Evolutionary conservation across 2,329 filamentous ascomycete species (phyloP), one percentile per base, ranked within the genome.

Genomic region (Scytalidium lignicola): DNA sequence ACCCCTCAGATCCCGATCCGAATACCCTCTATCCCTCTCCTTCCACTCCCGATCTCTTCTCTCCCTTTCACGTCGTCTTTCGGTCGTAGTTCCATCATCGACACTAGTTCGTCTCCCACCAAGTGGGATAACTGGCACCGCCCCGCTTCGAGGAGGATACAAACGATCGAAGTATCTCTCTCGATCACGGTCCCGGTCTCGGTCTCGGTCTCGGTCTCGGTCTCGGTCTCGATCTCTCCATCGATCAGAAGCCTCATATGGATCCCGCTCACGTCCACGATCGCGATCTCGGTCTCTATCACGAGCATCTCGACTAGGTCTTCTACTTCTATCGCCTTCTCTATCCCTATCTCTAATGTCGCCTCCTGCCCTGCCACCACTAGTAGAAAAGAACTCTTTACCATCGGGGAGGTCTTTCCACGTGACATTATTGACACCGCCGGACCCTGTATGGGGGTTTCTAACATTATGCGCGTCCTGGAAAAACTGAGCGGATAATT

Each of bases 391-490:
- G 23, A 53, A n/a, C 22, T 52, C 55, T 19, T 28, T 43, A 9
- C 42, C 46, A 44, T 57, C 55, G 6, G 55, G 26, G 10, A 43
- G 17, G 29, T 48, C 56, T 44, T 51, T 52, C 56, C 56, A 58
- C 12, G 52, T 19, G 1, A 57, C 45, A 48, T 55, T 55, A 41
- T 20, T 59, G 52, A 13, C 59, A 50, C 26, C 56, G 53, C 9
- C 54, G 46, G 18, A 67, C n/a, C n/a, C n/a, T n/a, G n/a, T n/a
- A 10, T 26, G 23, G 23, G 6, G 6, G 69, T 8, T 67, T 62
- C 21, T 73, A 70, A 10, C 69, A 15, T 70, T 71, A 49, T 68
- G 57, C 7, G 73, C 69, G 4, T 65, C 39, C 2, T 56, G 37
- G 26, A 64, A 23, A 21, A 64, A 65, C 0, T 61, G 62, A 3